Percentiles rank a stretch among this genome's conserved stretches.
Conservation (phyloP, 257 asterid species). For the Solanum paucissectum region DNA sequence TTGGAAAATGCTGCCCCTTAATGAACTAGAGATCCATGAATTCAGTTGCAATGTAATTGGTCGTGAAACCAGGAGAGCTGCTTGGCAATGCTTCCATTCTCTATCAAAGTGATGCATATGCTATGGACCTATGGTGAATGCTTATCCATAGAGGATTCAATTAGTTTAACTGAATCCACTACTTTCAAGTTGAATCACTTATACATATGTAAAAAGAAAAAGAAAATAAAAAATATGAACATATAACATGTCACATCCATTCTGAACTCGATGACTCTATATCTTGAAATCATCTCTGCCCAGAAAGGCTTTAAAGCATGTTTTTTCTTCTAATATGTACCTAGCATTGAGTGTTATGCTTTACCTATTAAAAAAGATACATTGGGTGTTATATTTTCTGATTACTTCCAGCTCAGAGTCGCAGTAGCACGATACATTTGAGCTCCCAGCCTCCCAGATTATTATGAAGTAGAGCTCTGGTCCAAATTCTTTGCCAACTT, state of each 20-base stretch:
- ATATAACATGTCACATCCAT: neutral
- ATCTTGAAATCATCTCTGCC: neutral
- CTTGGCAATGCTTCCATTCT: neutral
- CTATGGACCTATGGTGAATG: neutral
- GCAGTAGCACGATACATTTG: neutral
- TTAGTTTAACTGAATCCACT: neutral
- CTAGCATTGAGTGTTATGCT: neutral
- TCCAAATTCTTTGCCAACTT: conserved; percentile 57
- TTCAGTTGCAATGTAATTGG: neutral
- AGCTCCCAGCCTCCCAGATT: neutral
- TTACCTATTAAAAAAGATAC: neutral
- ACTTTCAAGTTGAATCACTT: neutral
- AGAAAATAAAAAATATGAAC: neutral
- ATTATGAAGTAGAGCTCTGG: neutral
- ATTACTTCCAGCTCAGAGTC: neutral
- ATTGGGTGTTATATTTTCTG: neutral
- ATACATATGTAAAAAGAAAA: neutral
- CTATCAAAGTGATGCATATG: neutral
- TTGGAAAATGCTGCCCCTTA: neutral
- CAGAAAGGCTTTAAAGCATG: neutral
- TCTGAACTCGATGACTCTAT: neutral
- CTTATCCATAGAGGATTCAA: neutral
- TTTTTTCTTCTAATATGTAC: neutral
- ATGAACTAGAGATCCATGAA: neutral
- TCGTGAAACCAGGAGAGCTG: neutral